Evolutionary conservation across 1,284 basidiomycete species (phyloP).

Genomic region (Papiliotrema terrestris): DNA sequence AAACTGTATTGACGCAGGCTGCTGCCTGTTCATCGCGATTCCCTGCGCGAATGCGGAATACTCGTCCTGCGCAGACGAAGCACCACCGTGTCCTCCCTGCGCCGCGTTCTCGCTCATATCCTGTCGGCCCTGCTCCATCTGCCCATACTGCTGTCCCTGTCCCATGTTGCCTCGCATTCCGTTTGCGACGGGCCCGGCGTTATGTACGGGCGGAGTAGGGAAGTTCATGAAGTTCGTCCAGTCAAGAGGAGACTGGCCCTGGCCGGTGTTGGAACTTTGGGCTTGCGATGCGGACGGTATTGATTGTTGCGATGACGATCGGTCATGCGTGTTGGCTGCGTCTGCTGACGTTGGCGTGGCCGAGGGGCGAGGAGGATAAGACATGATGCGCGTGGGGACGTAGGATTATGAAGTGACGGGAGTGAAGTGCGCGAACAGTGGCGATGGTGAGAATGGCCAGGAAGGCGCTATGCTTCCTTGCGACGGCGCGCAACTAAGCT

Average conservation of each 20-base stretch:
- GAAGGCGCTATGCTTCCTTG: no score
- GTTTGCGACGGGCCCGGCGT: conserved; percentile 10
- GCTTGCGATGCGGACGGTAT: background rate
- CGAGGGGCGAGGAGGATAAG: background rate
- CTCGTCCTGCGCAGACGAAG: background rate
- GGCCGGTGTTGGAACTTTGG: background rate
- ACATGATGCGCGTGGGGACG: background rate
- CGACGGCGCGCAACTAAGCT: no score
- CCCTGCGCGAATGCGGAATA: conserved; percentile 24
- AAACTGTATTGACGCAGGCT: conserved; percentile 13
- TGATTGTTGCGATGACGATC: background rate
- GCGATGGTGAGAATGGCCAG: no score
- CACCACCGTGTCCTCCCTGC: background rate
- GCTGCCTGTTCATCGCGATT: conserved; percentile 15
- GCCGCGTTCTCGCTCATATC: background rate
- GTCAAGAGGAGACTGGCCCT: conserved; percentile 30
- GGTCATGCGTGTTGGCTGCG: background rate
- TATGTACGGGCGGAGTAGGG: conserved; percentile 29
- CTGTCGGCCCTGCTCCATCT: background rate
- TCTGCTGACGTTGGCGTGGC: background rate
- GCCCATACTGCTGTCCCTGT: background rate
- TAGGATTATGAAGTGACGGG: no score
- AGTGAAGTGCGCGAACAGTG: no score
- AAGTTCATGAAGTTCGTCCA: conserved; percentile 39
- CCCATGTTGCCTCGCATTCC: conserved; percentile 5